Evolutionary conservation across 768 basidiomycete genomes (phyloP).

Genomic region (Boletus sensibilis): DNA sequence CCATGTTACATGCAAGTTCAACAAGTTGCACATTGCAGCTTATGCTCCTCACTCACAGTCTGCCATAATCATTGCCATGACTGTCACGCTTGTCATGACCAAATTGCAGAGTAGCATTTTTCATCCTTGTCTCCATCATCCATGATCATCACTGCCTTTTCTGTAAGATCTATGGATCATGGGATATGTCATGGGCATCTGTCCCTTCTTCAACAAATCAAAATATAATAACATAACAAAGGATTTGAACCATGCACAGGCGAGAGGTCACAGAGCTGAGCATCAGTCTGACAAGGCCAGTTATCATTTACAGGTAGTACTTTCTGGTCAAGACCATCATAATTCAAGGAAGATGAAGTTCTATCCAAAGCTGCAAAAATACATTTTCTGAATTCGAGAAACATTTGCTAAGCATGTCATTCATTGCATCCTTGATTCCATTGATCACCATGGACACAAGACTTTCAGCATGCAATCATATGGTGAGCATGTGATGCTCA

Average conservation of each 20-base stretch:
- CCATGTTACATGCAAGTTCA: background rate
- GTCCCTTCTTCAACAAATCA: accelerated
- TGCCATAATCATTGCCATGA: background rate
- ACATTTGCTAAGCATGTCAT: background rate
- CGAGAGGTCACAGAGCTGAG: background rate
- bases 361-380: background rate
- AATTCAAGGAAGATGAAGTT: background rate
- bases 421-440: background rate
- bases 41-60: background rate
- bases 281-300: background rate
- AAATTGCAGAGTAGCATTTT: conserved; percentile 1
- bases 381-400: conserved; percentile 1
- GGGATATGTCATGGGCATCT: background rate
- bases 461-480: conserved; percentile 3
- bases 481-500: background rate
- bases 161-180: conserved; percentile 7
- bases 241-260: conserved; percentile 1
- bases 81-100: background rate
- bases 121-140: too few species aligned
- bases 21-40: background rate
- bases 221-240: background rate
- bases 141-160: too few species aligned
- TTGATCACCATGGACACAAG: background rate
- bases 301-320: background rate
- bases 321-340: background rate